Percentiles rank a stretch among this genome's conserved stretches.
phyloP scores from a whole-genome alignment of 2,329 filamentous ascomycete genomes.

The Epichloe elymi region DNA sequence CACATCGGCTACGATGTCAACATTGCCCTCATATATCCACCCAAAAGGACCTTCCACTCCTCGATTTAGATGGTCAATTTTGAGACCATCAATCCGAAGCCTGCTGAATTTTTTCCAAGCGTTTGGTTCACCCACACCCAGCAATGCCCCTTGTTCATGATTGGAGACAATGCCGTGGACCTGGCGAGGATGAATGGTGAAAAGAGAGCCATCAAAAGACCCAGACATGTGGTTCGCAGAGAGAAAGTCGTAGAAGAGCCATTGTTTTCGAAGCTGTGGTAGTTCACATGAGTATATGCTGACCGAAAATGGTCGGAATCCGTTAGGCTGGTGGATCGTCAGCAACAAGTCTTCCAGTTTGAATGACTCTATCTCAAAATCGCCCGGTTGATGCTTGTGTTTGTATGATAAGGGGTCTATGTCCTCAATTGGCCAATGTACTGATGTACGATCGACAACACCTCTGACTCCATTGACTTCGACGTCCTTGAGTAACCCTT shows the following conservation, averaged over 20 bases:
- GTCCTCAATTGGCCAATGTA: slow-evolving; percentile 50
- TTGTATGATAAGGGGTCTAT: slow-evolving; percentile 78
- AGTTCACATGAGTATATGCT: slow-evolving; percentile 95
- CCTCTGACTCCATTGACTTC: slow-evolving; percentile 89
- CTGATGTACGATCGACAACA: slow-evolving; percentile 78
- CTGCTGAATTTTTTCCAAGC: slow-evolving; percentile 95
- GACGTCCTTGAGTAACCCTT: slow-evolving; percentile 79
- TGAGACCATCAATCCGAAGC: slow-evolving; percentile 82
- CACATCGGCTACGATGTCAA: slow-evolving; percentile 91
- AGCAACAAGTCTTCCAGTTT: slow-evolving; percentile 89
- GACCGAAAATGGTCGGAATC: slow-evolving; percentile 87
- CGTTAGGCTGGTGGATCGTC: slow-evolving; percentile 78
- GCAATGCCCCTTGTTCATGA: slow-evolving; percentile 36
- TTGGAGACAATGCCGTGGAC: slow-evolving; percentile 65
- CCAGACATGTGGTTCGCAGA: slow-evolving; percentile 94
- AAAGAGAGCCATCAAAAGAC: slow-evolving; percentile 87
- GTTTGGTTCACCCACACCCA: slow-evolving; percentile 48
- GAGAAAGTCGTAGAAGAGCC: slow-evolving; percentile 95
- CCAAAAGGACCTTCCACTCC: slow-evolving; percentile 89
- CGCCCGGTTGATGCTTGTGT: slow-evolving; percentile 76
- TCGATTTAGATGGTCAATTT: slow-evolving; percentile 89
- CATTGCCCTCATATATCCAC: slow-evolving; percentile 95
- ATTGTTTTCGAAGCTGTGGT: slow-evolving; percentile 84
- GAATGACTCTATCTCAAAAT: slow-evolving; percentile 95
- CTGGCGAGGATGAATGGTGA: slow-evolving; percentile 92